phyloP scores from a whole-genome alignment of 164 flowering plant genomes.

The Litsea cubeba region DNA sequence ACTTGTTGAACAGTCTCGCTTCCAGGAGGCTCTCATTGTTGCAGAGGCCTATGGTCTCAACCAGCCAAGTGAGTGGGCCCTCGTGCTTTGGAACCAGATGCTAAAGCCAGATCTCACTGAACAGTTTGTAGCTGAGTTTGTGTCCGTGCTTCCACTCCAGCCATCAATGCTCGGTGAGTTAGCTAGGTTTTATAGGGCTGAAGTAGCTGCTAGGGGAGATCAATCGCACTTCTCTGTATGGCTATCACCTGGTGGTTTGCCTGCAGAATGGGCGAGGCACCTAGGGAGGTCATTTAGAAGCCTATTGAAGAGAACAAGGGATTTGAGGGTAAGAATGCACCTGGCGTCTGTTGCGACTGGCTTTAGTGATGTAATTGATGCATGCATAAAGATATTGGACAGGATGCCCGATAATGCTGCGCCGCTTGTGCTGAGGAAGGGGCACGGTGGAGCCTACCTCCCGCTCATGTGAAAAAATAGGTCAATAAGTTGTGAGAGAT shows the following conservation, averaged over 20 bases:
- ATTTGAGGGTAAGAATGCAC: conserved; percentile 62
- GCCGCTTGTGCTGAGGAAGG: conserved; percentile 85
- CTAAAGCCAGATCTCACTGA: conserved; percentile 86
- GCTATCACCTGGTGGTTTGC: conserved; percentile 92
- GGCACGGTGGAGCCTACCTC: conserved; percentile 96
- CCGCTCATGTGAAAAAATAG: conserved; percentile 61
- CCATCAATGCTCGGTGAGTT: conserved; percentile 77
- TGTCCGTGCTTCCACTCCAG: conserved; percentile 90
- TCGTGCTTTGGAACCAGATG: conserved; percentile 96
- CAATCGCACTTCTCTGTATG: conserved; percentile 95
- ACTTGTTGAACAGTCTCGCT: conserved; percentile 92
- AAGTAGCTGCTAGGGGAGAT: conserved; percentile 89
- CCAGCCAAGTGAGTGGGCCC: conserved; percentile 95
- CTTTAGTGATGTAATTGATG: conserved; percentile 61
- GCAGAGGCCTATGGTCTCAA: conserved; percentile 93
- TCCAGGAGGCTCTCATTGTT: conserved; percentile 91
- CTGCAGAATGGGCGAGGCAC: conserved; percentile 93
- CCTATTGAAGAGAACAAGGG: conserved; percentile 81
- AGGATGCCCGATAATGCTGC: conserved; percentile 81
- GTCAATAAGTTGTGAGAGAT: background rate
- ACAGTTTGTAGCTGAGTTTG: conserved; percentile 88
- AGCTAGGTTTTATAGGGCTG: conserved; percentile 81
- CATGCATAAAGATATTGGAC: conserved; percentile 59
- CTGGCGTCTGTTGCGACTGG: conserved; percentile 84
- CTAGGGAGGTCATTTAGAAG: conserved; percentile 81